A percentile compares a stretch with the other conserved stretches of the same genome.
phyloP scores from a whole-genome alignment of 345 rosid species.

The Pugionium dolabratum region DNA sequence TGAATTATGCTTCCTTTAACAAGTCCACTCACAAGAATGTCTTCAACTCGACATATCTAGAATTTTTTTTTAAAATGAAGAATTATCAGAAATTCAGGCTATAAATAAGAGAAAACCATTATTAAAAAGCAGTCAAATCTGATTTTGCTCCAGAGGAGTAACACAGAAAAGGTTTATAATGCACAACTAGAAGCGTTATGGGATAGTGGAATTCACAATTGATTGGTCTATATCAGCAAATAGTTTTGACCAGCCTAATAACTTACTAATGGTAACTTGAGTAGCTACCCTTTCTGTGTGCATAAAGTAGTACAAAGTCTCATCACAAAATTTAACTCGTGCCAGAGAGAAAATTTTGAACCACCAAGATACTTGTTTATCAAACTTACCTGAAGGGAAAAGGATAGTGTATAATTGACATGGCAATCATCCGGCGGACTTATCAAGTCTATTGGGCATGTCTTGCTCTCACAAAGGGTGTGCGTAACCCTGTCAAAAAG shows the following conservation, averaged over 20 bases:
- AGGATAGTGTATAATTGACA: slow-evolving; percentile 87
- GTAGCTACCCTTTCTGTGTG: background rate
- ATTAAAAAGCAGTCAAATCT: slow-evolving; percentile 26
- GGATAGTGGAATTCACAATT: background rate
- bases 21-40: slow-evolving; percentile 81
- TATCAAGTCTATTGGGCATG: slow-evolving; percentile 87
- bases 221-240: slow-evolving; percentile 23
- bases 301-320: background rate
- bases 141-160: slow-evolving; percentile 12
- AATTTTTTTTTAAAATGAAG: background rate
- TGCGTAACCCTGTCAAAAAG: slow-evolving; percentile 62
- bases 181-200: slow-evolving; percentile 12
- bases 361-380: slow-evolving; percentile 32
- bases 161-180: slow-evolving; percentile 6
- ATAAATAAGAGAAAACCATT: slow-evolving; percentile 5
- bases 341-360: slow-evolving; percentile 13
- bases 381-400: slow-evolving; percentile 79
- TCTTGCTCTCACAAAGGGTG: slow-evolving; percentile 69
- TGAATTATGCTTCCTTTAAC: slow-evolving; percentile 91
- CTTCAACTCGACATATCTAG: slow-evolving; percentile 96
- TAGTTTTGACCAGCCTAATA: slow-evolving; percentile 16
- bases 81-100: background rate
- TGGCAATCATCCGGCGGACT: slow-evolving; percentile 99
- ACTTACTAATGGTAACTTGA: background rate
- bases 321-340: slow-evolving; percentile 18